phyloP scores from a whole-genome alignment of 805 yeast species.

The Lipomyces chichibuensis region DNA sequence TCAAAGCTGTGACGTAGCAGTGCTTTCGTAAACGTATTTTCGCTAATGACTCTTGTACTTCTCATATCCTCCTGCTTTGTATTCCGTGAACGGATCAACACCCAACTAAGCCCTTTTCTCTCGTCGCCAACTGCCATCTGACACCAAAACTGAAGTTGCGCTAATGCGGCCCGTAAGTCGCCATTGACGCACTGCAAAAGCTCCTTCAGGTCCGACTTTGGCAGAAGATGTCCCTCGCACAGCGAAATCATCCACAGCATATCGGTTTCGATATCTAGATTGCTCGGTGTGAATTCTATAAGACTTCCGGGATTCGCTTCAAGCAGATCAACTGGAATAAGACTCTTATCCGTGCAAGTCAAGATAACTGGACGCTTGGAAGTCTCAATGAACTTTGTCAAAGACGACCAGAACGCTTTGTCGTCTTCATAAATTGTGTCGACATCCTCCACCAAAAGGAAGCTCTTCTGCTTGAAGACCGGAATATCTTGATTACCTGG shows the following conservation, averaged over 20 bases:
- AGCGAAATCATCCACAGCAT: slow-evolving; percentile 43
- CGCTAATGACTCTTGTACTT: slow-evolving; percentile 24
- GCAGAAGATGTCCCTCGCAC: slow-evolving; percentile 45
- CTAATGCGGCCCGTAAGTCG: slow-evolving; percentile 38
- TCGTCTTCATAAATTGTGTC: slow-evolving; percentile 80
- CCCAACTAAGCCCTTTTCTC: slow-evolving; percentile 33
- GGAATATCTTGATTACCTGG: not conserved
- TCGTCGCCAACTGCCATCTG: slow-evolving; percentile 38
- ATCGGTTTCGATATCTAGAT: slow-evolving; percentile 36
- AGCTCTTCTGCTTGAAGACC: slow-evolving; percentile 55
- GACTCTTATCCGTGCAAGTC: slow-evolving; percentile 58
- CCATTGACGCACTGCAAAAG: slow-evolving; percentile 31
- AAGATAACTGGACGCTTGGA: slow-evolving; percentile 72
- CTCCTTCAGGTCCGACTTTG: slow-evolving; percentile 28
- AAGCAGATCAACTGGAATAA: slow-evolving; percentile 54
- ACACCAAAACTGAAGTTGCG: slow-evolving; percentile 38
- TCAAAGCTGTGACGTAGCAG: slow-evolving; percentile 9
- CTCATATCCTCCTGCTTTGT: not conserved
- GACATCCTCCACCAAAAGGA: slow-evolving; percentile 82
- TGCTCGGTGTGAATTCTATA: slow-evolving; percentile 41
- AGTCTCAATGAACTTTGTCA: slow-evolving; percentile 61
- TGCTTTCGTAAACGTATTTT: slow-evolving; percentile 14
- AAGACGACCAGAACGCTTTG: slow-evolving; percentile 75
- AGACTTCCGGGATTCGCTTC: slow-evolving; percentile 51
- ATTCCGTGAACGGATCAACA: slow-evolving; percentile 7